A percentile compares a stretch with the other conserved stretches of the same genome.
phyloP scores from a whole-genome alignment of 179 eudicot species.

The Spergularia azorica region DNA sequence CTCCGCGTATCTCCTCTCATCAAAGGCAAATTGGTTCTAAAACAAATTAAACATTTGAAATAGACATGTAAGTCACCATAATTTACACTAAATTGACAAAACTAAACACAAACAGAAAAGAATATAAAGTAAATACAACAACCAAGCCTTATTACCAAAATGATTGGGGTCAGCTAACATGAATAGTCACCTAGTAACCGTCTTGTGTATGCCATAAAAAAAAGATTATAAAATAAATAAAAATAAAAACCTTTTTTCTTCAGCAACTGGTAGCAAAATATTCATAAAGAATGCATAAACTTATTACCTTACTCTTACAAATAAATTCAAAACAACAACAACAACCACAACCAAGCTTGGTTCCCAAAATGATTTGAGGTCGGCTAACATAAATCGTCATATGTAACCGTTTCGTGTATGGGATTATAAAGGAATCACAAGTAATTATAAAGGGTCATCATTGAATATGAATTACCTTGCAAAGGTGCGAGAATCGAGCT shows the following conservation, averaged over 20 bases:
- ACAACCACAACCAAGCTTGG: no score
- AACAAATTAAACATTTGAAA: not conserved
- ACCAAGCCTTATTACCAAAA: no score
- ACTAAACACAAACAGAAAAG: not conserved
- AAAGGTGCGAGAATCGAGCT: conserved; percentile 38
- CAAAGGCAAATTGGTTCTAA: conserved; percentile 57
- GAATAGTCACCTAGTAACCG: no score
- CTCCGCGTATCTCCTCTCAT: conserved; percentile 44
- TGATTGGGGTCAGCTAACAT: no score
- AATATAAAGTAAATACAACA: no score
- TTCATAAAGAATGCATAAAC: no score
- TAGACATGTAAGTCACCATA: not conserved
- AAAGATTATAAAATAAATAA: no score
- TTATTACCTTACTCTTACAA: not conserved
- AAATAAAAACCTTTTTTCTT: no score
- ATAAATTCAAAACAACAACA: not conserved
- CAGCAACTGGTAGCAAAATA: not conserved
- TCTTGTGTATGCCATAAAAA: no score
- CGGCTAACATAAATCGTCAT: no score
- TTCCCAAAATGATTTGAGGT: no score
- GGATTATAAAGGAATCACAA: not conserved
- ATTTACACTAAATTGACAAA: not conserved
- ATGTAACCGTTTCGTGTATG: no score
- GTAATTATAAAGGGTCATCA: not conserved
- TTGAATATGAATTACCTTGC: conserved; percentile 36